These are phyloP conservation scores for Ceratobasidium sp. DNA, from an alignment of 1,284 basidiomycete species.

Conservation along the genomic window DNA sequence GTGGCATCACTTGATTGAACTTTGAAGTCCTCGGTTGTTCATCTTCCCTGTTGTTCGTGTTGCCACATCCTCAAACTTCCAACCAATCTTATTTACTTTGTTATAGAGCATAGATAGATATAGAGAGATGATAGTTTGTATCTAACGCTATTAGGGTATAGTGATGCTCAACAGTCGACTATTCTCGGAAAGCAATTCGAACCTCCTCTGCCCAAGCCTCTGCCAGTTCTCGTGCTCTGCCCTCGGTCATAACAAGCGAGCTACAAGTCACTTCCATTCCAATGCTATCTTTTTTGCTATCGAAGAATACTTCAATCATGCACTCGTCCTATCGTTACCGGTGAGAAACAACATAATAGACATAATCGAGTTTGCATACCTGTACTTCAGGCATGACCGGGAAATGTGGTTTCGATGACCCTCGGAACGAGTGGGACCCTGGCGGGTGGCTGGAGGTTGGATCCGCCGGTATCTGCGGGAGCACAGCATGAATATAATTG, in stretches of 20 bases:
- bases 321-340: slow-evolving; percentile 33
- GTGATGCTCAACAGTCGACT: no score
- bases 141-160: no score
- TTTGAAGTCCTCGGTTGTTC: no score
- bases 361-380: slow-evolving; percentile 11
- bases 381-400: slow-evolving; percentile 26
- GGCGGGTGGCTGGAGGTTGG: neutral
- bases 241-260: slow-evolving; percentile 7
- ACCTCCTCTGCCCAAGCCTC: slow-evolving; percentile 27
- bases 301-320: slow-evolving; percentile 44
- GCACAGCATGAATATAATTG: no score
- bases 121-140: no score
- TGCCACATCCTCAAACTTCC: no score
- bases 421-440: slow-evolving; percentile 14
- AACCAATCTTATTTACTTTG: no score
- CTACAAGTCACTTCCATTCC: slow-evolving; percentile 41
- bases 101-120: no score
- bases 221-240: slow-evolving; percentile 29
- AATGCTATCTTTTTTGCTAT: slow-evolving; percentile 43
- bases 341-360: neutral
- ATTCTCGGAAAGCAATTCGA: slow-evolving; percentile 6
- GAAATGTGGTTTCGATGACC: slow-evolving; percentile 19
- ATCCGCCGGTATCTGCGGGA: slow-evolving; percentile 22
- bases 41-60: no score
- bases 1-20: no score